Evolutionary conservation across 2,329 filamentous ascomycete genomes (phyloP).

Genomic region (Elsinoe arachidis): DNA sequence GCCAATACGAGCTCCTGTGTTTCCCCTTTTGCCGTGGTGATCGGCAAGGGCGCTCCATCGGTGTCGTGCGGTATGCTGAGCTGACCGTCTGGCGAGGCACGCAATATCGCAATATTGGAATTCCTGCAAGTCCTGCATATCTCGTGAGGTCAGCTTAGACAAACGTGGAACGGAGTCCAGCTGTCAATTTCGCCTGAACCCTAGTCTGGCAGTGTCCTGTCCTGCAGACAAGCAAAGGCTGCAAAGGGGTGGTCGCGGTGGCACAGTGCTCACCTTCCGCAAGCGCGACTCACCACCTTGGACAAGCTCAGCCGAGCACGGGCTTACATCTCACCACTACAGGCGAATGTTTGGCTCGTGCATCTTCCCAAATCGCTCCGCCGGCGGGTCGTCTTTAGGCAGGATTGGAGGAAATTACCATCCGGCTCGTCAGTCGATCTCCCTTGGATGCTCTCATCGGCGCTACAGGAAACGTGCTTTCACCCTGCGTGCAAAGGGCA

Average conservation of each 20-base stretch:
- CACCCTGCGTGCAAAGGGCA: not conserved
- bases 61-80: not conserved
- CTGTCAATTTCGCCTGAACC: conserved; percentile 1
- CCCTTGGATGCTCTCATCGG: conserved; percentile 2
- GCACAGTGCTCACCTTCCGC: conserved; percentile 5
- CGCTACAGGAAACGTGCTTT: conserved; percentile 9
- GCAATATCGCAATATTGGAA: conserved; percentile 10
- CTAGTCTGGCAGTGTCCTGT: not conserved
- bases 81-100: not conserved
- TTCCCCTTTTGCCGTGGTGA: conserved; percentile 3
- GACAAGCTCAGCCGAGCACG: not conserved
- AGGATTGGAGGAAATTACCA: conserved; percentile 12
- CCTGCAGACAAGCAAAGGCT: not conserved
- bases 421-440: conserved; percentile 9
- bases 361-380: conserved; percentile 3
- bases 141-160: too few species aligned
- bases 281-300: conserved; percentile 1
- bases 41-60: conserved; percentile 8
- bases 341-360: conserved; percentile 5
- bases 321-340: not conserved
- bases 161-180: not conserved
- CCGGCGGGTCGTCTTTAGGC: conserved; percentile 8
- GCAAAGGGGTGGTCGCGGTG: not conserved
- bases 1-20: conserved; percentile 11
- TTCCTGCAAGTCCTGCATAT: not conserved